These are phyloP conservation scores for Phytophthora agathidicida DNA, from an alignment of 352 stramenopile species.

Conservation along the genomic window DNA sequence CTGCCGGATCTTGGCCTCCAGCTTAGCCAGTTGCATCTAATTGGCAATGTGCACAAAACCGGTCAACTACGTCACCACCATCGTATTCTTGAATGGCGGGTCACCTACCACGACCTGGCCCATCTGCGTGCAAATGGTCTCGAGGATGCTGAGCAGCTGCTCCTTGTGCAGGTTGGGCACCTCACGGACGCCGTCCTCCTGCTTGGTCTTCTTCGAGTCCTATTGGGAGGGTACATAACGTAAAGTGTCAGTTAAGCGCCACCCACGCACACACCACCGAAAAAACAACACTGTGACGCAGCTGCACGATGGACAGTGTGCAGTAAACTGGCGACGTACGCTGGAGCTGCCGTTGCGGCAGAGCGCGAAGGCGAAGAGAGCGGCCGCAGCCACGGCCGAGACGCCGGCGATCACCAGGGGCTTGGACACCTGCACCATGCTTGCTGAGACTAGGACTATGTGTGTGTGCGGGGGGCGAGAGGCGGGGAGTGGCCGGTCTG, in stretches of 20 bases:
- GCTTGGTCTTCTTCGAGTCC: conserved; percentile 62
- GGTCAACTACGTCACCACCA: not conserved
- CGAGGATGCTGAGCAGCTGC: conserved; percentile 85
- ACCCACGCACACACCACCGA: conserved; percentile 1
- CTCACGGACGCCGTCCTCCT: conserved; percentile 66
- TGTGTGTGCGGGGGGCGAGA: too few relatives aligned
- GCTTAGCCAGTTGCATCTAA: conserved; percentile 87
- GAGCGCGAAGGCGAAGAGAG: conserved; percentile 63
- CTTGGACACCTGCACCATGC: conserved; percentile 85
- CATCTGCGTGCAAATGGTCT: conserved; percentile 91
- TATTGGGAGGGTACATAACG: conserved; percentile 6
- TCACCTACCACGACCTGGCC: conserved; percentile 83
- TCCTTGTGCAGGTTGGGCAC: conserved; percentile 89
- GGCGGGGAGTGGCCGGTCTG: too few relatives aligned
- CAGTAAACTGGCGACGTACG: conserved; percentile 35
- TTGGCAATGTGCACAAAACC: not conserved
- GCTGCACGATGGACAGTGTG: not conserved
- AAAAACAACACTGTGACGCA: too few relatives aligned
- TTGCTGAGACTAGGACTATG: too few relatives aligned
- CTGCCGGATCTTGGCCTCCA: conserved; percentile 90
- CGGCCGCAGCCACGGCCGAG: conserved; percentile 62
- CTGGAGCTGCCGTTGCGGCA: conserved; percentile 41
- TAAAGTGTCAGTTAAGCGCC: conserved; percentile 1
- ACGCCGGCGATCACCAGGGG: conserved; percentile 77
- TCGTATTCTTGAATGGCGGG: not conserved